phyloP scores from a whole-genome alignment of 2,329 filamentous ascomycete genomes.

The Neonectria hederae region DNA sequence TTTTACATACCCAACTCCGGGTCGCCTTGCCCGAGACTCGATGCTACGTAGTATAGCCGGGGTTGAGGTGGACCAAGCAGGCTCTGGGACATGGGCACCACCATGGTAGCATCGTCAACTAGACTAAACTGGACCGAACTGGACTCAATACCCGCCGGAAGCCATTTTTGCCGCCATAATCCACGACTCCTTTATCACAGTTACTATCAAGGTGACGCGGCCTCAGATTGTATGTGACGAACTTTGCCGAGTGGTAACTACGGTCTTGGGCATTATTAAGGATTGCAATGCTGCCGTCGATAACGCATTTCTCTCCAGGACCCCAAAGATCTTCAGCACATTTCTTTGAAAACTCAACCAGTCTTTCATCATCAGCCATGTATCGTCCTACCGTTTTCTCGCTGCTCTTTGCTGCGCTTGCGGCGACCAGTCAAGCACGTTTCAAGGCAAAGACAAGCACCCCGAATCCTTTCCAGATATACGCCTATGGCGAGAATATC shows the following conservation, averaged over 20 bases:
- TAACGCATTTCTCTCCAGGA: not conserved
- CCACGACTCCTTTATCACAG: not conserved
- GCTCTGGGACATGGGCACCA: not conserved
- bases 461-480: constrained; percentile 9
- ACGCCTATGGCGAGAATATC: constrained; percentile 18
- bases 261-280: not conserved
- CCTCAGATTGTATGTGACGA: not conserved
- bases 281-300: not conserved
- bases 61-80: not conserved
- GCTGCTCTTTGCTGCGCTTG: not conserved
- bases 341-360: not conserved
- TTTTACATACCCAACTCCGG: not conserved
- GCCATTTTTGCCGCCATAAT: not conserved
- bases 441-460: not conserved
- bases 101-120: not conserved
- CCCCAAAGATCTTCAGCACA: not conserved
- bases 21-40: not conserved
- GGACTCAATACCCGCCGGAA: not conserved
- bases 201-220: not conserved
- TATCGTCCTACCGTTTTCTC: not conserved
- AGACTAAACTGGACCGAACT: not conserved
- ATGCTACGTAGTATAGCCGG: no score
- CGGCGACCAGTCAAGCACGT: not conserved
- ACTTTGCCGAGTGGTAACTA: not conserved
- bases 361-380: not conserved